Evolutionary conservation across 164 flowering plant species (phyloP).

Genomic region (Liriodendron chinense): DNA sequence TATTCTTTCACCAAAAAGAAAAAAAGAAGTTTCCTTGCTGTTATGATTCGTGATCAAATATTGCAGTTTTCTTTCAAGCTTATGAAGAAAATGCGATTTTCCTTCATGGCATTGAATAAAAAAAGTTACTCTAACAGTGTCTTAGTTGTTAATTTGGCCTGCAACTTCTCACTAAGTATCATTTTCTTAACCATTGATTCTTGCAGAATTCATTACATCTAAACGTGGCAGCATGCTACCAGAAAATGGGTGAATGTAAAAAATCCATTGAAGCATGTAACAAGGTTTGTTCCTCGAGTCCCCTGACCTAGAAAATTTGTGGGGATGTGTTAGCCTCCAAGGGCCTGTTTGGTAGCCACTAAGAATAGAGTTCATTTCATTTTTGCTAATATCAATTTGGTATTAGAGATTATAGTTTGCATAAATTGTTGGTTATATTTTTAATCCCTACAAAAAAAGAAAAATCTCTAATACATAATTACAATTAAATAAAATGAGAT

Average conservation of each 20-base stretch:
- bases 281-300: slow-evolving; percentile 47
- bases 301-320: background rate
- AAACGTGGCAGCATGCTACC: slow-evolving; percentile 92
- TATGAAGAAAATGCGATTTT: background rate
- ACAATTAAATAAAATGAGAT: too few relatives aligned
- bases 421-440: too few relatives aligned
- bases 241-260: slow-evolving; percentile 86
- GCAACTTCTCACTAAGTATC: background rate
- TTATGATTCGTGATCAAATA: background rate
- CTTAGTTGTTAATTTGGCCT: too few relatives aligned
- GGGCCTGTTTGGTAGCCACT: too few relatives aligned
- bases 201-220: slow-evolving; percentile 78
- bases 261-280: slow-evolving; percentile 92
- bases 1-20: too few relatives aligned
- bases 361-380: too few relatives aligned
- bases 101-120: background rate
- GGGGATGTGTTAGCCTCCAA: background rate
- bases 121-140: background rate
- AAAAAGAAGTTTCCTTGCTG: too few relatives aligned
- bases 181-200: slow-evolving; percentile 13
- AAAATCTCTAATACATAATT: too few relatives aligned
- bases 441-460: too few relatives aligned
- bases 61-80: background rate
- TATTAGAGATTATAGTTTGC: too few relatives aligned
- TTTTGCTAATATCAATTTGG: too few relatives aligned